Evolutionary conservation across 495 filamentous ascomycete genomes (phyloP).

Genomic region (Neurospora discreta): DNA sequence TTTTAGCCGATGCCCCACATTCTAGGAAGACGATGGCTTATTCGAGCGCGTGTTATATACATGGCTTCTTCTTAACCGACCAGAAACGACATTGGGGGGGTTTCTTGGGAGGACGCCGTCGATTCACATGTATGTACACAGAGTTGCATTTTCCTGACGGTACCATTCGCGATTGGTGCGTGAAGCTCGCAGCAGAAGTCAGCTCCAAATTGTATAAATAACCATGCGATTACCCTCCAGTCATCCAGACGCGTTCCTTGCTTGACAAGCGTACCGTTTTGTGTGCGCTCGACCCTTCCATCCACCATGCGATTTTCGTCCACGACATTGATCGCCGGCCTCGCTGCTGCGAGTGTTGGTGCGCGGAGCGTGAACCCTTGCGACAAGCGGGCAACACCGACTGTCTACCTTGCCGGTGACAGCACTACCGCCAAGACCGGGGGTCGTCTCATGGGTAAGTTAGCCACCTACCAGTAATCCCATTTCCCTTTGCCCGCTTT

Average conservation of each 20-base stretch:
- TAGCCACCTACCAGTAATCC: no score
- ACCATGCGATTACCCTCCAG: not conserved
- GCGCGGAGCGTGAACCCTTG: not conserved
- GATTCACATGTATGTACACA: not conserved
- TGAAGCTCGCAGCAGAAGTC: not conserved
- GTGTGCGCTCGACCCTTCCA: not conserved
- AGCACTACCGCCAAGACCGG: conserved; percentile 42
- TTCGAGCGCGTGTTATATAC: not conserved
- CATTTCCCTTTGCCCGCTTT: not conserved
- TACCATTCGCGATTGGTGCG: not conserved
- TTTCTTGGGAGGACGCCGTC: not conserved
- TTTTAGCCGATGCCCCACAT: not conserved
- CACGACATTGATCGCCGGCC: not conserved
- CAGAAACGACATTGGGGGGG: not conserved
- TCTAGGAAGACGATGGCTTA: not conserved
- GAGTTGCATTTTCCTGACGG: not conserved
- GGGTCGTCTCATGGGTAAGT: conserved; percentile 5
- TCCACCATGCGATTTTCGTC: not conserved
- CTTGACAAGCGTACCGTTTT: not conserved
- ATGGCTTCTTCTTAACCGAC: not conserved
- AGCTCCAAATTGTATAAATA: not conserved
- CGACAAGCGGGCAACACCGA: conserved; percentile 13
- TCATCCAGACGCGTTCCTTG: not conserved
- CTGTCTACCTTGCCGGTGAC: conserved; percentile 45
- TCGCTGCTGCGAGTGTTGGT: not conserved